Percentiles rank a stretch among this genome's conserved stretches.
phyloP scores from a whole-genome alignment of 2,329 filamentous ascomycete species.

The Fusarium sp. region DNA sequence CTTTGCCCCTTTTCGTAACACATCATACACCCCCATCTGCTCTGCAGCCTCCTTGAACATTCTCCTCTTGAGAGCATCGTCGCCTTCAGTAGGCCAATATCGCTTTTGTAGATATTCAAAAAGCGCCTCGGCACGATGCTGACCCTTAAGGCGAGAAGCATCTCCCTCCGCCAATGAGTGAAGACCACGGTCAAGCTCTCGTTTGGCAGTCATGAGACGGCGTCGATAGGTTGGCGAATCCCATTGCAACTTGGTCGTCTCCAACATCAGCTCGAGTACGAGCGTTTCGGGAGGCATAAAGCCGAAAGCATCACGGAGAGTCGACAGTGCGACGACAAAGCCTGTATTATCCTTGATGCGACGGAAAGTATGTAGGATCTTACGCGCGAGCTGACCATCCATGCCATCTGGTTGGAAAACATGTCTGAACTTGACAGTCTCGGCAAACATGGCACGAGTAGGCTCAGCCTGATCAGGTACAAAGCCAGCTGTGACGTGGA shows the following conservation, averaged over 20 bases:
- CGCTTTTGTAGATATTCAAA: slow-evolving; percentile 53
- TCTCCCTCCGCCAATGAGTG: slow-evolving; percentile 43
- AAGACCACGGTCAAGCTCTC: slow-evolving; percentile 52
- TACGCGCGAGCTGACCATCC: slow-evolving; percentile 57
- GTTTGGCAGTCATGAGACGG: slow-evolving; percentile 53
- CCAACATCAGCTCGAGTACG: slow-evolving; percentile 56
- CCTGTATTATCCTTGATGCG: slow-evolving; percentile 55
- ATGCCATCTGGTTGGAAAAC: slow-evolving; percentile 55
- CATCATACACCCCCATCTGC: slow-evolving; percentile 55
- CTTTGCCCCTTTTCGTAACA: slow-evolving; percentile 35
- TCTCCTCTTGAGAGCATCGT: slow-evolving; percentile 35
- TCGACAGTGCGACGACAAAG: slow-evolving; percentile 55
- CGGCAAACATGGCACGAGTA: slow-evolving; percentile 55
- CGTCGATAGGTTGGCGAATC: slow-evolving; percentile 51
- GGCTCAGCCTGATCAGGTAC: slow-evolving; percentile 43
- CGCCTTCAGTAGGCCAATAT: slow-evolving; percentile 45
- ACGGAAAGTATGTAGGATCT: slow-evolving; percentile 60
- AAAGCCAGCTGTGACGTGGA: slow-evolving; percentile 45
- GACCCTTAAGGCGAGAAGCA: slow-evolving; percentile 46
- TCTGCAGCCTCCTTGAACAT: slow-evolving; percentile 46
- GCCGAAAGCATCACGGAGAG: slow-evolving; percentile 53
- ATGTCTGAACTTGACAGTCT: slow-evolving; percentile 58
- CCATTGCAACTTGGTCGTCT: slow-evolving; percentile 54
- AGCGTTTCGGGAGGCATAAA: slow-evolving; percentile 56
- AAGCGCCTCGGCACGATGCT: slow-evolving; percentile 50